Conservation (phyloP, 129 eudicot genomes). For the Apium graveolens region DNA sequence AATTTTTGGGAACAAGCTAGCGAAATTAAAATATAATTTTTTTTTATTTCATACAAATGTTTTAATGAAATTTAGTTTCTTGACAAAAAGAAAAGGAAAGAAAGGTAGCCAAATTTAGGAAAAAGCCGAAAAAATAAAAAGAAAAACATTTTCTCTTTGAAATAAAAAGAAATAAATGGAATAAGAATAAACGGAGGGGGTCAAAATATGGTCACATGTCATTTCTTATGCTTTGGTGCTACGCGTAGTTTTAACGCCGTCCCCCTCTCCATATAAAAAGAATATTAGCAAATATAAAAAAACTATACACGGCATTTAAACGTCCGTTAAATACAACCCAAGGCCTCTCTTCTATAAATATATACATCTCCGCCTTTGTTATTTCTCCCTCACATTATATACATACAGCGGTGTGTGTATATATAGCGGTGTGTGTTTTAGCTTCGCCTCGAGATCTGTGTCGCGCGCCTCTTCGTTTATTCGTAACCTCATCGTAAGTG, state of each 20-base stretch:
- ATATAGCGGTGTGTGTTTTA: neutral
- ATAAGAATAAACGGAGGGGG: too few relatives aligned
- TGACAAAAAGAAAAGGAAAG: too few relatives aligned
- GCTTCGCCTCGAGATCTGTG: conserved; percentile 1
- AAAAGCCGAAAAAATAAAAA: too few relatives aligned
- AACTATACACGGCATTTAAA: neutral
- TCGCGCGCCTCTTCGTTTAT: neutral
- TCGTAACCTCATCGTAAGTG: conserved; percentile 1
- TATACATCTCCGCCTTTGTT: neutral
- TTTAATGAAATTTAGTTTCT: too few relatives aligned
- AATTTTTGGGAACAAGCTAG: too few relatives aligned
- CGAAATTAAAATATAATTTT: too few relatives aligned
- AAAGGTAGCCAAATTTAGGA: too few relatives aligned
- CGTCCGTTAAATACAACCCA: neutral
- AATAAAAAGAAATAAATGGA: too few relatives aligned
- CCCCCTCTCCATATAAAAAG: too few relatives aligned
- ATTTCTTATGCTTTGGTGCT: neutral
- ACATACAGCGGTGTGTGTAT: neutral
- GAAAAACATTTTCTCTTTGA: too few relatives aligned
- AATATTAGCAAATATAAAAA: neutral
- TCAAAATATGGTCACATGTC: too few relatives aligned
- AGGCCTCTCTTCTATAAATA: neutral
- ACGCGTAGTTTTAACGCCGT: conserved; percentile 8
- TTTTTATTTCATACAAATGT: too few relatives aligned
- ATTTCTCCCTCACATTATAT: neutral